These are phyloP conservation scores for Aspergillus homomorphus DNA, from an alignment of 495 filamentous ascomycete genomes.

Conservation along the genomic window DNA sequence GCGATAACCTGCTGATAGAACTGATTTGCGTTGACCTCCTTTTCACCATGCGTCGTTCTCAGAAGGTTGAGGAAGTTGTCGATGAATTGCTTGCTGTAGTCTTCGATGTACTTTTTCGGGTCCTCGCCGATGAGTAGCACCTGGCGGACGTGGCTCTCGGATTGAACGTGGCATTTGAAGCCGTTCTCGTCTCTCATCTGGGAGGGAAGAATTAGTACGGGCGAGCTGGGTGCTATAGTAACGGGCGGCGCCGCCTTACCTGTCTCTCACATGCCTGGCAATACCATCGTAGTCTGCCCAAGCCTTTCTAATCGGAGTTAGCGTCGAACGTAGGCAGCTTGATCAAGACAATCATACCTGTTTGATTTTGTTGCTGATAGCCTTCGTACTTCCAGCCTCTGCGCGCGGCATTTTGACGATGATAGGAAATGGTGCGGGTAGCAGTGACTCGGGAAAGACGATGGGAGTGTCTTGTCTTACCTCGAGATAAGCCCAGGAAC, in stretches of 20 bases:
- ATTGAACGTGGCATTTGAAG: slow-evolving; percentile 68
- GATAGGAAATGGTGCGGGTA: not conserved
- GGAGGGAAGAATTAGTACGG: not conserved
- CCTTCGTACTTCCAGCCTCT: slow-evolving; percentile 83
- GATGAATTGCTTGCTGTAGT: slow-evolving; percentile 74
- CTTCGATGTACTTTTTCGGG: slow-evolving; percentile 71
- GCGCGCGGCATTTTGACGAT: slow-evolving; percentile 78
- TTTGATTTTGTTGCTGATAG: slow-evolving; percentile 85
- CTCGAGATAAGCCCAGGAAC: not conserved
- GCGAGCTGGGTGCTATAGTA: not conserved
- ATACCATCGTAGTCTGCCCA: slow-evolving; percentile 84
- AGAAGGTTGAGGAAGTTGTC: slow-evolving; percentile 74
- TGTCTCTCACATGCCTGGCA: slow-evolving; percentile 49
- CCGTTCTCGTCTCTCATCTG: slow-evolving; percentile 46
- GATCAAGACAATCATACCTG: slow-evolving; percentile 18
- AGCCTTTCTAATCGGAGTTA: slow-evolving; percentile 60
- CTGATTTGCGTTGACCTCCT: slow-evolving; percentile 77
- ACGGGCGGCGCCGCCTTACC: slow-evolving; percentile 21
- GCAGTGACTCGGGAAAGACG: not conserved
- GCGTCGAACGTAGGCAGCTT: not conserved
- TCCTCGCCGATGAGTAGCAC: slow-evolving; percentile 85
- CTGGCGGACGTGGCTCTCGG: slow-evolving; percentile 78
- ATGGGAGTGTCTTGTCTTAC: not conserved
- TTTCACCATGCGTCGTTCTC: slow-evolving; percentile 78
- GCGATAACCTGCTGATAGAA: slow-evolving; percentile 81